phyloP scores from a whole-genome alignment of 176 grass and related monocot genomes.

The Poa pratensis region DNA sequence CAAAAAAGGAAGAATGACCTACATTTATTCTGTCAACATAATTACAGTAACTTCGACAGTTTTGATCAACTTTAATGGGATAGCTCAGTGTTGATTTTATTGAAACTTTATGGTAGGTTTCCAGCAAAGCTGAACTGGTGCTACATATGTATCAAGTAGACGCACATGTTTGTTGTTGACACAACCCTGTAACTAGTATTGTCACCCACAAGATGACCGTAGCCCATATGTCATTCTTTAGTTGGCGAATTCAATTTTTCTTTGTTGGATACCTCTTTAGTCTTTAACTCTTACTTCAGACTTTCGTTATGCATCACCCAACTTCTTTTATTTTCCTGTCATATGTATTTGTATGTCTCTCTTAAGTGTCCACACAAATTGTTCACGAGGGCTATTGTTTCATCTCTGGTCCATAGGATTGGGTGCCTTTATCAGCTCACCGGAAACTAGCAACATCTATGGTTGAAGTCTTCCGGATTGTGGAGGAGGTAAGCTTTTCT shows the following conservation, averaged over 20 bases:
- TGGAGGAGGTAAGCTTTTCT: slow-evolving; percentile 79
- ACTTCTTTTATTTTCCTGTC: neutral
- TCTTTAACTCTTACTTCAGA: neutral
- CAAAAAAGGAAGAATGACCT: neutral
- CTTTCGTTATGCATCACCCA: neutral
- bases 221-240: slow-evolving; percentile 7
- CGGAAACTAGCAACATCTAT: slow-evolving; percentile 75
- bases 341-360: neutral
- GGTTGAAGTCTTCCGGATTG: slow-evolving; percentile 88
- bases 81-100: neutral
- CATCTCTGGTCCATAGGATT: slow-evolving; percentile 56
- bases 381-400: slow-evolving; percentile 35
- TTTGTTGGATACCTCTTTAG: slow-evolving; percentile 2
- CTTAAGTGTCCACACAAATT: slow-evolving; percentile 7
- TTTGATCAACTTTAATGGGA: slow-evolving; percentile 22
- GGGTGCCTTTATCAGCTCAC: slow-evolving; percentile 75
- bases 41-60: neutral
- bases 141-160: neutral
- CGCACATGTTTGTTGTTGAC: neutral
- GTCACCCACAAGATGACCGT: neutral
- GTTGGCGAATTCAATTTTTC: slow-evolving; percentile 1
- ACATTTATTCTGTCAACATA: neutral
- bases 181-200: slow-evolving; percentile 10
- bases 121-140: neutral
- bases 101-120: neutral